Base-by-base conservation (phyloP, 768 basidiomycete genomes). In the Boletellus emodensis region DNA sequence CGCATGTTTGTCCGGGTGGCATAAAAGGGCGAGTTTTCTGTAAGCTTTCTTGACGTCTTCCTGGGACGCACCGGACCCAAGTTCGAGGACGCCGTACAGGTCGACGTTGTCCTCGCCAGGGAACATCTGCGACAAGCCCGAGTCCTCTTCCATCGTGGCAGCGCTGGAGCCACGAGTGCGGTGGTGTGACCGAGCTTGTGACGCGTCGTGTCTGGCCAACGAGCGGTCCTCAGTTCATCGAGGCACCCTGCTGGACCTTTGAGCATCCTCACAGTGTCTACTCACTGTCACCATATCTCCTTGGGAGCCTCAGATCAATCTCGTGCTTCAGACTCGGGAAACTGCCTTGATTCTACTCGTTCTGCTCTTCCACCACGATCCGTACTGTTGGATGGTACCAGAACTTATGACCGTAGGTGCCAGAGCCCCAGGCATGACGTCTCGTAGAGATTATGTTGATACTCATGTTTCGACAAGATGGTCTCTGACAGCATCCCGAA, bases 1-100 rank as follows among this genome's bases (percentile, higher is more conserved):
- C 38, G 82, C 71, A 59, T 93, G 88, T 63, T 96, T 97, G 73
- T 99, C 95, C 7, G 95, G 95, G 59, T 98, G 94, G 65, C 81
- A 80, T 41, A 77, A 58, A 26, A 98, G 82, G 5, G 94, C 94
- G 30, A 84, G 79, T 54, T 81, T 83, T 35, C 92, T 82, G 71
- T 97, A 98, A 0, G 93, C 79, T 57, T 86, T 88, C 66, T 83
- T 85, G 62, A 97, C 85, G 17, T 83, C 82, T 20, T 88, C 85
- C 2, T 67, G 45, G 3, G 75, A 80, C 15, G 88, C 82, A 48
- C 75, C 71, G 1, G 70, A 70, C 2, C 71, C 59, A 36, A 94
- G 68, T 35, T 69, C 70, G 17, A 96, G 81, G 6, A 92, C 81
- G 1, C 74, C 75, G 64, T 96, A 96, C 9, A 96, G 80, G 68